These are phyloP conservation scores for Esteya vermicola DNA, from an alignment of 2,329 filamentous ascomycete genomes.

Conservation along the genomic window DNA sequence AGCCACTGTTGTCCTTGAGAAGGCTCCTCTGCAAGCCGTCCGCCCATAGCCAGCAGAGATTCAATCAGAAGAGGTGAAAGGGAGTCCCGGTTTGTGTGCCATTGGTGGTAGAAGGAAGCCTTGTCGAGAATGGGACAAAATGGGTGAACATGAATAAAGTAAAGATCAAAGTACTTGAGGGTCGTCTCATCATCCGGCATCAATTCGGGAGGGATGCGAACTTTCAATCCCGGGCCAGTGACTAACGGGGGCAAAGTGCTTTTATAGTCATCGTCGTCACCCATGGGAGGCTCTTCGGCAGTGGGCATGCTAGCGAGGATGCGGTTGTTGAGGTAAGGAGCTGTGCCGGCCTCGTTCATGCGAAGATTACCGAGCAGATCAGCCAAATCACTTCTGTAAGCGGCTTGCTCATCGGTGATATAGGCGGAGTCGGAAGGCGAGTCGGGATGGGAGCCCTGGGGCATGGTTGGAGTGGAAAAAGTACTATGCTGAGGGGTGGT, in stretches of 20 bases:
- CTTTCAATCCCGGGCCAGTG: constrained; percentile 56
- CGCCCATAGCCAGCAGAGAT: constrained; percentile 80
- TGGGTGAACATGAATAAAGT: constrained; percentile 80
- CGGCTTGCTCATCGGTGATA: constrained; percentile 32
- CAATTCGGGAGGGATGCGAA: constrained; percentile 79
- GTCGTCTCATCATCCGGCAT: constrained; percentile 82
- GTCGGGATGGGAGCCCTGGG: constrained; percentile 23
- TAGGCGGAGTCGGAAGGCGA: constrained; percentile 34
- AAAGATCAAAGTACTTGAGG: constrained; percentile 76
- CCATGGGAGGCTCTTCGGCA: constrained; percentile 46
- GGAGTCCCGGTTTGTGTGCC: constrained; percentile 66
- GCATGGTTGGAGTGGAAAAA: constrained; percentile 22
- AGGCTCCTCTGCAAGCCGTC: constrained; percentile 69
- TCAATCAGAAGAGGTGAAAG: constrained; percentile 85
- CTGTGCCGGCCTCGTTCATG: constrained; percentile 75
- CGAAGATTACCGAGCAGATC: constrained; percentile 76
- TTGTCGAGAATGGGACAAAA: constrained; percentile 86
- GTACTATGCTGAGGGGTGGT: constrained; percentile 35
- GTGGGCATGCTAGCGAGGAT: constrained; percentile 21
- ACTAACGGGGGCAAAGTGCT: constrained; percentile 53
- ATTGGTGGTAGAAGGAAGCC: constrained; percentile 72
- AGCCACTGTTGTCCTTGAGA: constrained; percentile 86
- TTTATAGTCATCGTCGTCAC: constrained; percentile 57
- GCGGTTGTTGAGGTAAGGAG: constrained; percentile 64
- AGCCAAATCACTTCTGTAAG: constrained; percentile 57